phyloP scores from a whole-genome alignment of 2,329 filamentous ascomycete species.

The Pseudocercospora pini-densiflorae region DNA sequence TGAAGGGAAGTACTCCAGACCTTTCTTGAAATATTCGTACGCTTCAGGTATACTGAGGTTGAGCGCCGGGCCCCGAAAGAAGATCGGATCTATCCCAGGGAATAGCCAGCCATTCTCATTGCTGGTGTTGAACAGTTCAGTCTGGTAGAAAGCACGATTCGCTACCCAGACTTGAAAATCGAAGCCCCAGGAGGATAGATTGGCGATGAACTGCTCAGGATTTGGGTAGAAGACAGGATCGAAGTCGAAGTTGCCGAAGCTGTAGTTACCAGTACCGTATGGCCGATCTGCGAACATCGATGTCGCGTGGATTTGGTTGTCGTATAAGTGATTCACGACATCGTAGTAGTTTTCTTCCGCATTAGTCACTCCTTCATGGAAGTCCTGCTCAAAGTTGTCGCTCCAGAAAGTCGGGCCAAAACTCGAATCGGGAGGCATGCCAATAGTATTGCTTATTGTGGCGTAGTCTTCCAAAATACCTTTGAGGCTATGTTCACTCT shows the following conservation, averaged over 20 bases:
- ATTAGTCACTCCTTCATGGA: neutral
- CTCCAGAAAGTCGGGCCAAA: neutral
- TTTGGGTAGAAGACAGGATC: conserved; percentile 41
- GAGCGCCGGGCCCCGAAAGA: conserved; percentile 41
- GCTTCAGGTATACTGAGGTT: conserved; percentile 45
- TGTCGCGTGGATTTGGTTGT: neutral
- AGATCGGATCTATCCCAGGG: conserved; percentile 32
- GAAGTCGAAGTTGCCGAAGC: conserved; percentile 34
- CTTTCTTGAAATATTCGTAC: conserved; percentile 41
- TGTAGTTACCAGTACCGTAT: neutral
- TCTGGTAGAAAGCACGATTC: conserved; percentile 42
- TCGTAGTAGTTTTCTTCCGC: neutral
- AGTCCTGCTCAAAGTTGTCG: neutral
- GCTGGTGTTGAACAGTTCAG: conserved; percentile 41
- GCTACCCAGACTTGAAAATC: conserved; percentile 46
- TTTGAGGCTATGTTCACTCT: neutral
- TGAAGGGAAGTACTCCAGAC: conserved; percentile 39
- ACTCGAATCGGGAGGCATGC: neutral
- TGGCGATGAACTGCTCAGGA: conserved; percentile 39
- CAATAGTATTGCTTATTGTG: neutral
- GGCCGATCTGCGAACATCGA: neutral
- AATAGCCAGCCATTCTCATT: conserved; percentile 41
- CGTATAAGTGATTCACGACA: neutral
- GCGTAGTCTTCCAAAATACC: neutral
- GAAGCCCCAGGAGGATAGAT: conserved; percentile 39